A percentile compares a stretch with the other conserved stretches of the same genome.
Conservation (phyloP, 208 protist species). For the Wallacemonas sp. region DNA sequence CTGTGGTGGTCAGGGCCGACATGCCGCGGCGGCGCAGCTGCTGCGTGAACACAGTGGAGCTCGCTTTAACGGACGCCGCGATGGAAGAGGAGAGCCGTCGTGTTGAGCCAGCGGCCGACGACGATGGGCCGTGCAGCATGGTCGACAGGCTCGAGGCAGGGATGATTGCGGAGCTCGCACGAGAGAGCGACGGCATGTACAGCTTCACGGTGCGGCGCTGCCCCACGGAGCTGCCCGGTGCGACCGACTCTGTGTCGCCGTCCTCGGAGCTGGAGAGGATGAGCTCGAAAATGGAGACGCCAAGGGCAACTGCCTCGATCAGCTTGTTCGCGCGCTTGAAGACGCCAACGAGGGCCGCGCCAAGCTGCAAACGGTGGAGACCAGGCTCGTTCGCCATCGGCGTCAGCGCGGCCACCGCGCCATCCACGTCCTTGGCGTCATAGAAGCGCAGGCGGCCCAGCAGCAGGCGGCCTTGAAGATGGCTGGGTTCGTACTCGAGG, state of each 20-base stretch:
- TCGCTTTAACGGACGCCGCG: conserved; percentile 76
- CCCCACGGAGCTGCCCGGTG: conserved; percentile 44
- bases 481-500: conserved; percentile 56
- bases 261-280: conserved; percentile 80
- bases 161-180: conserved; percentile 86
- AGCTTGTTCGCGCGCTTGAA: conserved; percentile 64
- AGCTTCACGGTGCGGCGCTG: conserved; percentile 41
- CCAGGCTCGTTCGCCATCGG: conserved; percentile 62
- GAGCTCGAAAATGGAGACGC: conserved; percentile 83
- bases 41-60: conserved; percentile 64
- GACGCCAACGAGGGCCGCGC: conserved; percentile 66
- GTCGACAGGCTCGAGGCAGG: conserved; percentile 58
- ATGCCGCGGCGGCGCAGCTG: conserved; percentile 62
- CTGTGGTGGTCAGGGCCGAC: conserved; percentile 72
- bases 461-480: conserved; percentile 75
- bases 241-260: conserved; percentile 81
- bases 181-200: conserved; percentile 74
- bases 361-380: conserved; percentile 83
- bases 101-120: conserved; percentile 12
- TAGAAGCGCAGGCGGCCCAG: conserved; percentile 74
- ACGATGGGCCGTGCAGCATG: conserved; percentile 32
- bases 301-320: conserved; percentile 76
- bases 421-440: conserved; percentile 46
- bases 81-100: conserved; percentile 57
- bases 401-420: conserved; percentile 63